Evolutionary conservation across 2,329 filamentous ascomycete genomes (phyloP).

Genomic region (Pyricularia sp.): DNA sequence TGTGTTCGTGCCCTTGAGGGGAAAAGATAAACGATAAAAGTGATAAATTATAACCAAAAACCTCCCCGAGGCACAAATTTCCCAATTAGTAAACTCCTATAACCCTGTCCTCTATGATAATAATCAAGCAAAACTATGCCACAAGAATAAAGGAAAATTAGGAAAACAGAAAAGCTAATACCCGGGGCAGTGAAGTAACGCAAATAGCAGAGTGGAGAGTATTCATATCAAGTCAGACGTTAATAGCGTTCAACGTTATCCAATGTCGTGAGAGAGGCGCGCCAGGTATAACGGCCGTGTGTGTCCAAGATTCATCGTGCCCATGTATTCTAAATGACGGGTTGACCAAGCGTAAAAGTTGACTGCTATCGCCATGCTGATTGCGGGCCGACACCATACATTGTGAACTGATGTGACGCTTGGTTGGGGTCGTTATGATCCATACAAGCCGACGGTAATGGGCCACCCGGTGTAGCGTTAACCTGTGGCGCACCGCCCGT

Average conservation of each 20-base stretch:
- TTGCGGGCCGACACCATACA: background rate
- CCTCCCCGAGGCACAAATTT: background rate
- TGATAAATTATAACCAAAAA: background rate
- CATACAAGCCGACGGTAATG: background rate
- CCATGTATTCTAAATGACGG: background rate
- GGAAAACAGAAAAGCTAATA: background rate
- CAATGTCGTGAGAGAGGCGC: background rate
- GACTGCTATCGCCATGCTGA: background rate
- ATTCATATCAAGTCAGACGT: background rate
- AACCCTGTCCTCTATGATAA: background rate
- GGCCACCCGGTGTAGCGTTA: background rate
- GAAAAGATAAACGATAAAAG: no score
- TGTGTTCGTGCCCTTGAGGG: background rate
- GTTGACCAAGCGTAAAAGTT: background rate
- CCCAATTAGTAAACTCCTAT: background rate
- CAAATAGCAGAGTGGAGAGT: background rate
- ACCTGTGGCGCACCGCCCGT: background rate
- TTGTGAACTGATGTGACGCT: background rate
- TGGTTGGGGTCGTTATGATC: background rate
- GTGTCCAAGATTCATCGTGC: background rate
- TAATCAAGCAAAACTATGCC: background rate
- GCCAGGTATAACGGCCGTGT: background rate
- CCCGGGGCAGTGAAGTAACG: no score
- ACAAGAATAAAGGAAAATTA: background rate
- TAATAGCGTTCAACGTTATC: background rate